These are phyloP conservation scores for Apiospora malaysiana DNA, from an alignment of 2,329 filamentous ascomycete genomes.

Conservation along the genomic window DNA sequence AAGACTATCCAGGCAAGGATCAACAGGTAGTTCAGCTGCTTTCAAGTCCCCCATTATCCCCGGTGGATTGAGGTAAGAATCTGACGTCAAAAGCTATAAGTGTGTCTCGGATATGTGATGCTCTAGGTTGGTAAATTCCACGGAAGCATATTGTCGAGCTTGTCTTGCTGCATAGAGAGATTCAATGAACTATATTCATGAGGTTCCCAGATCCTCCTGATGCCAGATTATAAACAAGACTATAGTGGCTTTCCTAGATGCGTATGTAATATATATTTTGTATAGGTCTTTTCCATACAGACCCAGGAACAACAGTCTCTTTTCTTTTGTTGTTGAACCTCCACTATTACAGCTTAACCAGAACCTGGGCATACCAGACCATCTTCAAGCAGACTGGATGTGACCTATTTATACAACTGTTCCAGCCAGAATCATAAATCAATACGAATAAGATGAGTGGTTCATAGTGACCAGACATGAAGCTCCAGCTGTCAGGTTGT, in stretches of 20 bases:
- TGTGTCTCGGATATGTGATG: neutral
- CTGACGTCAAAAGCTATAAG: too few species aligned
- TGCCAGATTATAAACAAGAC: neutral
- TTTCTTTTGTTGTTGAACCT: neutral
- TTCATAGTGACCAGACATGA: neutral
- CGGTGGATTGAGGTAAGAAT: neutral
- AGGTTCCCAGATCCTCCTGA: neutral
- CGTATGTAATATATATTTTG: neutral
- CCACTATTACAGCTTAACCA: slow-evolving; percentile 1
- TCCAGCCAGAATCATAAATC: slow-evolving; percentile 17
- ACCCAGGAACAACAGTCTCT: neutral
- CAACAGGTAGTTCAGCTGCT: neutral
- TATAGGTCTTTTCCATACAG: neutral
- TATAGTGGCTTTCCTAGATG: neutral
- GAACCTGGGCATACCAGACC: neutral
- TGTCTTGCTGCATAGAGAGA: neutral
- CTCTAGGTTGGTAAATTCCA: neutral
- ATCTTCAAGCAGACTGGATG: neutral
- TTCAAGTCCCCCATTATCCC: neutral
- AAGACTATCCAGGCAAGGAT: neutral
- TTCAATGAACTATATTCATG: neutral
- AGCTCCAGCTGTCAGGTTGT: neutral
- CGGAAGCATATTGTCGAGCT: neutral
- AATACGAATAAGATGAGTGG: neutral
- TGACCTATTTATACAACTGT: slow-evolving; percentile 16